Base-by-base conservation (phyloP, 2,329 filamentous ascomycete genomes). In the Phaeophleospora eucalypticola region DNA sequence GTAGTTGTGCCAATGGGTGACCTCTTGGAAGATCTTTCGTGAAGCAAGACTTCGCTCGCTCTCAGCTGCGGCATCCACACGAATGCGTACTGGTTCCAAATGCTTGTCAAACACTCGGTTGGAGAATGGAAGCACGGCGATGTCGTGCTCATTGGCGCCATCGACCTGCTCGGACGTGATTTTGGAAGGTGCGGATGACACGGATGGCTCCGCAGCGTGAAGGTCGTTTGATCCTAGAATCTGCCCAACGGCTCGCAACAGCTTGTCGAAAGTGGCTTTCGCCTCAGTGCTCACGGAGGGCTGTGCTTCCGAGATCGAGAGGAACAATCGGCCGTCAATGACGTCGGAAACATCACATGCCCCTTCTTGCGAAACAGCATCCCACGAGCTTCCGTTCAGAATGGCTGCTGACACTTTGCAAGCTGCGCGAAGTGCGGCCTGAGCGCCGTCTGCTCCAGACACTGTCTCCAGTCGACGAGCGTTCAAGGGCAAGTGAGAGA, bases 1-100 rank as follows among this genome's bases (percentile, higher is more conserved):
- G 27, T 74, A 70, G 45, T 80, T 82, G 54, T 85, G 81, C 83
- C 81, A 86, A 58, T 86, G 80, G 0, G 70, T 67, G 4, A 75
- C 62, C 50, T 77, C 73, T 21, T 65, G 65, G 56, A 76, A 77
- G 29, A 75, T 71, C 14, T 63, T 66, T 15, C 68, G 65, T 2
- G 69, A 65, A 12, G 65, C 49, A 6, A 51, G 41, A 21, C 58
- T 63, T 4, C 67, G 59, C 3, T 59, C 48, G 9, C 63, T 63
- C 12, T 62, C 65, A 1, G 58, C 62, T n/a, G 53, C 50, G 15
- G 62, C 61, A 38, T 70, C 66, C 10, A 67, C 54, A 3, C 58
- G 52, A 10, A 77, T 58, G 6, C 67, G 65, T 10, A 77, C 66
- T 1, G 73, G 69, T 8, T 64, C 58, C 15, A 77, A 60, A 54